Evolutionary conservation across 176 grass and related monocot species (phyloP), one percentile per base, ranked within the genome.

Genomic region (Bonia amplexicaulis): DNA sequence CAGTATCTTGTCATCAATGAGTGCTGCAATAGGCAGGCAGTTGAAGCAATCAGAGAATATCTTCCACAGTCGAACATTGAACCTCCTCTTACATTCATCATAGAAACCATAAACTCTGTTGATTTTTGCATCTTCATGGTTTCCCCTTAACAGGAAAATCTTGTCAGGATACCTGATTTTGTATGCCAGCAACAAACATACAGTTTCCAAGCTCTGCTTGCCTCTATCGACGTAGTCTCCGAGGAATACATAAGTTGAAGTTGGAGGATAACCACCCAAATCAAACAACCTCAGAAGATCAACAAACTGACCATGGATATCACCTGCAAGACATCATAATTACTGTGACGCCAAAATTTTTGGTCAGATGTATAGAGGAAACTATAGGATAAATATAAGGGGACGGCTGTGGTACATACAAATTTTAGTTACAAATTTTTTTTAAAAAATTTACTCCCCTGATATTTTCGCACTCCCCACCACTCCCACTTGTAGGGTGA

Each of bases 81-180:
- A 92, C 54, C 91, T 89, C 91, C 91, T 87, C 71, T 90, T 92
- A 41, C 91, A 90, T 58, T 92, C 91, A 66, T 92, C 91, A 82
- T 92, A 92, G 60, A 92, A 92, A 40, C 91, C 91, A 62, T 92
- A 92, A 9, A 92, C 91, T 87, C 91, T 90, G 73, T 92, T 92
- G 54, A 92, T 92, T 73, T 92, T 92, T 26, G 91, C 91, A 69
- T 92, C 91, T 81, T 92, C 91, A 73, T 92, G 91, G 79, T 92
- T 92, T 19, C 91, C 91, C 66, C 87, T 84, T 71, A 92, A 58
- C 23, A 92, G 87, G 45, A 85, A 92, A 41, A 92, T 47, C 68
- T 90, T 90, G 47, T 92, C 91, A 31, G 91, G 91, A 71, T 89
- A 89, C 81, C 87, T 73, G 76, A 89, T 89, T 79, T 89, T 89